Conservation (phyloP, 2,329 filamentous ascomycete genomes). For the Hortaea werneckii region DNA sequence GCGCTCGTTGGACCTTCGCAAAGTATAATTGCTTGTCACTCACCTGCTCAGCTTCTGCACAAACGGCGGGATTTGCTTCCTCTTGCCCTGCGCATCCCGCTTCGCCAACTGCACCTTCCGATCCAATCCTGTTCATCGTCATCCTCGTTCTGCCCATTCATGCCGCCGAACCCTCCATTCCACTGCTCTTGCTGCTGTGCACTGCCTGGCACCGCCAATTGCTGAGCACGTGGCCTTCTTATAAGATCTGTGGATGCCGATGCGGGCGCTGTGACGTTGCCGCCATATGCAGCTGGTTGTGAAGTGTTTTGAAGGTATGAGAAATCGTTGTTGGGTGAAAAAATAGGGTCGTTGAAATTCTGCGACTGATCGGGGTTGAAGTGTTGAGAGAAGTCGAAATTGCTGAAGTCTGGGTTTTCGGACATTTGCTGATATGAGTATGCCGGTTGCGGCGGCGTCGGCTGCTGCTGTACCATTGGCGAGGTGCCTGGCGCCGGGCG, state of each 20-base stretch:
- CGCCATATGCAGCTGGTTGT: slow-evolving; percentile 16
- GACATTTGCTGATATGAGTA: slow-evolving; percentile 36
- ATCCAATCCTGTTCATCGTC: slow-evolving; percentile 73
- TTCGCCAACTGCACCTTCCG: slow-evolving; percentile 72
- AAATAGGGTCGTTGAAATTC: slow-evolving; percentile 25
- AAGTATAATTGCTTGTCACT: slow-evolving; percentile 21
- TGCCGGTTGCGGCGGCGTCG: slow-evolving; percentile 16
- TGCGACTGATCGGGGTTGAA: slow-evolving; percentile 19
- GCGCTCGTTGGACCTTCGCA: background rate
- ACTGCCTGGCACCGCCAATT: slow-evolving; percentile 28
- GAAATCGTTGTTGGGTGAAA: slow-evolving; percentile 27
- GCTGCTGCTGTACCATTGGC: slow-evolving; percentile 47
- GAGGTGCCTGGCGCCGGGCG: slow-evolving; percentile 62
- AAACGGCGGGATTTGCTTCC: slow-evolving; percentile 94
- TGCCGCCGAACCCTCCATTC: slow-evolving; percentile 25
- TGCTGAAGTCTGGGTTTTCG: slow-evolving; percentile 30
- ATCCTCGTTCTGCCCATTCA: slow-evolving; percentile 39
- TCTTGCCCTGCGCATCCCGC: slow-evolving; percentile 75
- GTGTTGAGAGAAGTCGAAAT: slow-evolving; percentile 20
- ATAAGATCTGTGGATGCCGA: slow-evolving; percentile 35
- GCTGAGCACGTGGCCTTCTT: slow-evolving; percentile 36
- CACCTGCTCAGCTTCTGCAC: slow-evolving; percentile 97
- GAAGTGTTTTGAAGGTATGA: slow-evolving; percentile 16
- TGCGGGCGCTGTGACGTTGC: slow-evolving; percentile 6
- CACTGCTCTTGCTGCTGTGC: slow-evolving; percentile 26